These are phyloP conservation scores for Pseudophaeomoniella oleicola DNA, from an alignment of 2,329 filamentous ascomycete species.

Conservation along the genomic window DNA sequence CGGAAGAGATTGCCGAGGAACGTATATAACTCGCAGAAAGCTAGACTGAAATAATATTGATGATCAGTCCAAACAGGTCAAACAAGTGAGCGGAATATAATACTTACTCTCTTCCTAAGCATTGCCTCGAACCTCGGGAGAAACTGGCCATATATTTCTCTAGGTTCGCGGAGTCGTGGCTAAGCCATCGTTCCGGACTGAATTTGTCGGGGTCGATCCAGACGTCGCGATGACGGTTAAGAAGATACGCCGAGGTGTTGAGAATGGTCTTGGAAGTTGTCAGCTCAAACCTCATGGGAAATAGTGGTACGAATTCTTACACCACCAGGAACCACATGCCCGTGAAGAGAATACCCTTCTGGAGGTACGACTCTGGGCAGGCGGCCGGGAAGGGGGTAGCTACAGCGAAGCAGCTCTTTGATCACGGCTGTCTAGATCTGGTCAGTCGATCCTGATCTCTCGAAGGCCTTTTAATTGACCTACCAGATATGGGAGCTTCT, in stretches of 20 bases:
- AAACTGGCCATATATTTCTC: constrained; percentile 6
- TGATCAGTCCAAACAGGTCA: no score
- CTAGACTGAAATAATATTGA: constrained; percentile 12
- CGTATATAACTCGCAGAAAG: constrained; percentile 19
- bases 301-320: not conserved
- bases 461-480: not conserved
- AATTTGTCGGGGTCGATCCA: constrained; percentile 6
- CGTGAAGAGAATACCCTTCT: not conserved
- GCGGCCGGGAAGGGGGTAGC: not conserved
- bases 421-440: not conserved
- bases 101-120: constrained; percentile 7
- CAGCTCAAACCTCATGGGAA: not conserved
- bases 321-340: not conserved
- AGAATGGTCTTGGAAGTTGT: not conserved
- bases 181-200: constrained; percentile 6
- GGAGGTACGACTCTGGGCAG: not conserved
- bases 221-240: constrained; percentile 2
- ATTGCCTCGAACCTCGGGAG: constrained; percentile 9
- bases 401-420: constrained; percentile 1
- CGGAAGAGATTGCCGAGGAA: constrained; percentile 17
- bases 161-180: constrained; percentile 1
- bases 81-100: not conserved
- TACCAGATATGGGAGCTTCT: not conserved
- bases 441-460: not conserved
- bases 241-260: not conserved